A percentile compares a stretch with the other conserved stretches of the same genome.
Evolutionary conservation across 371 early-diverging fungal genomes (phyloP).

Genomic region (Rhizopus delemar): DNA sequence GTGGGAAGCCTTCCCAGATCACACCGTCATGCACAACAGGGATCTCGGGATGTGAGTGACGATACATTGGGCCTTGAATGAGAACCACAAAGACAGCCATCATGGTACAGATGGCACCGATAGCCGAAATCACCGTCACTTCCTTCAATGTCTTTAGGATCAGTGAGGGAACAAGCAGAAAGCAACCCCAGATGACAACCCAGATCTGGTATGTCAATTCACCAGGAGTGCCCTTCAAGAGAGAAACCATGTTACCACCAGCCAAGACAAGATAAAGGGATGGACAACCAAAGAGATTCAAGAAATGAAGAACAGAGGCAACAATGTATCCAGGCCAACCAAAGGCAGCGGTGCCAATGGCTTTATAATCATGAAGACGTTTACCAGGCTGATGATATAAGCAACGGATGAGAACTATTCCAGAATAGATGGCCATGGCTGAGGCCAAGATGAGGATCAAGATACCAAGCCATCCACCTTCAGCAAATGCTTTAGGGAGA

Average conservation of each 20-base stretch:
- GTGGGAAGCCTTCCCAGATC: constrained; percentile 52
- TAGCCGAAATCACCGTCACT: constrained; percentile 56
- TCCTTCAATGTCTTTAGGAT: constrained; percentile 74
- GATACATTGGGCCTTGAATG: constrained; percentile 34
- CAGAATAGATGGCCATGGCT: constrained; percentile 24
- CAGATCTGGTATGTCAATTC: constrained; percentile 37
- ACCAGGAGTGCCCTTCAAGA: constrained; percentile 34
- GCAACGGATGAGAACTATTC: constrained; percentile 25
- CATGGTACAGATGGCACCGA: constrained; percentile 47
- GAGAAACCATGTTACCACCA: constrained; percentile 56
- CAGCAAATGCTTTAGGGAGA: constrained; percentile 61
- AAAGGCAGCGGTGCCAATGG: constrained; percentile 63
- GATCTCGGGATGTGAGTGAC: constrained; percentile 16
- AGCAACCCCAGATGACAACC: constrained; percentile 63
- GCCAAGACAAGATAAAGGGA: constrained; percentile 74
- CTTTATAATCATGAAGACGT: constrained; percentile 52
- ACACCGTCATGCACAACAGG: constrained; percentile 16
- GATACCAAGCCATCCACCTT: constrained; percentile 74
- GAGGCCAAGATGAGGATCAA: constrained; percentile 21
- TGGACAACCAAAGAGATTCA: constrained; percentile 63
- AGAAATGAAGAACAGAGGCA: constrained; percentile 60
- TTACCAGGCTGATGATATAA: constrained; percentile 30
- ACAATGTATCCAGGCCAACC: constrained; percentile 58
- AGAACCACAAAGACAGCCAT: constrained; percentile 48
- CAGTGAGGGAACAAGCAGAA: constrained; percentile 71